These are phyloP conservation scores for Blastocystis hominis DNA, from an alignment of 352 stramenopile species.

Conservation along the genomic window DNA sequence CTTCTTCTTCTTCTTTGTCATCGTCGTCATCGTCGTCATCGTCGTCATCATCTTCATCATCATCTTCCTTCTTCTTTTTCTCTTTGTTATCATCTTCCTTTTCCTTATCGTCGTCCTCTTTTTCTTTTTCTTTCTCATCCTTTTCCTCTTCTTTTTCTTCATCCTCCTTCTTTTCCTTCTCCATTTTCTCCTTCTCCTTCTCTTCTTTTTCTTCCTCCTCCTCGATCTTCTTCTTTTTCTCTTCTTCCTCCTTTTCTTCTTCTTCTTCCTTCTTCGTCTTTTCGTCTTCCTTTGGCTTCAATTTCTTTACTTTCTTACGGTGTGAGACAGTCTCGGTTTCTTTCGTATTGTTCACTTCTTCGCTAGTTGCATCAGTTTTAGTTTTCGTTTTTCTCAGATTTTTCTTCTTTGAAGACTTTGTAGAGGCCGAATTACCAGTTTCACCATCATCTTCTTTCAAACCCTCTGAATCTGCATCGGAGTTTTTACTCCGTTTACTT, in stretches of 20 bases:
- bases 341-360: background rate
- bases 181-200: background rate
- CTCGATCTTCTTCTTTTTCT: background rate
- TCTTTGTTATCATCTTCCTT: conserved; percentile 13
- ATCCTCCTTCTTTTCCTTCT: background rate
- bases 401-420: background rate
- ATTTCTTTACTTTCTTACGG: background rate
- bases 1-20: background rate
- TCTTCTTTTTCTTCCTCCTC: background rate
- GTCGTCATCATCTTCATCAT: conserved; percentile 22
- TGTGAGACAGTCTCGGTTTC: background rate
- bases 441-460: background rate
- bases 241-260: background rate
- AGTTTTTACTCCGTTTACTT: background rate
- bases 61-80: background rate
- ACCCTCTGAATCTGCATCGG: background rate
- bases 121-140: background rate
- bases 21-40: background rate
- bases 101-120: background rate
- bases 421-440: background rate
- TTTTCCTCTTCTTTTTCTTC: background rate
- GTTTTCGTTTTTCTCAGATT: background rate
- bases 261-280: background rate
- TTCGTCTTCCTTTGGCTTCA: background rate
- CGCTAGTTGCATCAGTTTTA: too few relatives aligned